Conservation (phyloP, 148 eudicot species). For the Rhododendron williamsianum region DNA sequence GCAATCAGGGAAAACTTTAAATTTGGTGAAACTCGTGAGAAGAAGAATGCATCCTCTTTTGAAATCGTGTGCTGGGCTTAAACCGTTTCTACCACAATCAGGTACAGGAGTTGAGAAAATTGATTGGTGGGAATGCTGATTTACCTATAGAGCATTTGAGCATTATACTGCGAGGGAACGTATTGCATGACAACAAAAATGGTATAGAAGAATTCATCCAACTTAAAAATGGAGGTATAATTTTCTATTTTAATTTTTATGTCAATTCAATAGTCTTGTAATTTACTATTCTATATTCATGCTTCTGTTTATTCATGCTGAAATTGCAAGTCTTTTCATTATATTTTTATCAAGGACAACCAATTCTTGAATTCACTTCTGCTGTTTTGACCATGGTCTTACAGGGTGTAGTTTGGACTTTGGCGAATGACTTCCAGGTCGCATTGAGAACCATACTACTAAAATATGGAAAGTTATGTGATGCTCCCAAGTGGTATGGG, state of each 20-base stretch:
- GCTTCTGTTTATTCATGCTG: background rate
- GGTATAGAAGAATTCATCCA: conserved; percentile 43
- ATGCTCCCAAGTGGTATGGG: no score
- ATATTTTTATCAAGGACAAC: background rate
- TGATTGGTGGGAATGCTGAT: conserved; percentile 49
- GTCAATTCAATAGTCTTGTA: background rate
- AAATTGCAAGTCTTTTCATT: background rate
- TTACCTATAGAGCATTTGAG: conserved; percentile 56
- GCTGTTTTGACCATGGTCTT: background rate
- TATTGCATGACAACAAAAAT: conserved; percentile 57
- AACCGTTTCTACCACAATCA: conserved; percentile 19
- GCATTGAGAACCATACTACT: background rate
- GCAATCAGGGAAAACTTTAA: background rate
- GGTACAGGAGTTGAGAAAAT: conserved; percentile 68
- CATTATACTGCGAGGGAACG: conserved; percentile 64
- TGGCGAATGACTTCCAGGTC: background rate
- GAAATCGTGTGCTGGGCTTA: conserved; percentile 2
- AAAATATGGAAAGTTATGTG: no score
- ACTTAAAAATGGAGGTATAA: conserved; percentile 65
- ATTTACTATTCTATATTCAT: background rate
- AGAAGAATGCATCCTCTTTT: background rate
- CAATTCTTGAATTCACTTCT: background rate
- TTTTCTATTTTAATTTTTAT: conserved; percentile 11
- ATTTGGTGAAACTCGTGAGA: background rate
- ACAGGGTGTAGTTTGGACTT: background rate